Evolutionary conservation across 805 yeast species (phyloP), one percentile per base, ranked within the genome.

Genomic region (Phaffomyces antillensis): DNA sequence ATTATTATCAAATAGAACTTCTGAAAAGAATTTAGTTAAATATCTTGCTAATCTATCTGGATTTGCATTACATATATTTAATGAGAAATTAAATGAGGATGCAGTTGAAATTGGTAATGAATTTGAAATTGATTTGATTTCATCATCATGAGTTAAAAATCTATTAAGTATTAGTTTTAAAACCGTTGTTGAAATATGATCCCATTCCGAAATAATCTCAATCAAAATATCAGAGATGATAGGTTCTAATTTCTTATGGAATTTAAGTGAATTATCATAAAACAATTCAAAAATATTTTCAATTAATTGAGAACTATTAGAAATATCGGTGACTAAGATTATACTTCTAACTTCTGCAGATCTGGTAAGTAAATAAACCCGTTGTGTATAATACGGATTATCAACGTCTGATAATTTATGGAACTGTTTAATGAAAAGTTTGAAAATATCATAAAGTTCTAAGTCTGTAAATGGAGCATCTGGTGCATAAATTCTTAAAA

Each of bases 381-480:
- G 81, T 53, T 84, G 86, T 5, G 72, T 64, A 50, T 75, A 81
- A 56, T 77, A 80, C 0, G 86, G 77, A 49, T 77, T 76, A 17
- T 78, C 80, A 9, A 66, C 67, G 45, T 80, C 80, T 5, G 70
- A 59, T 36, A 87, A 62, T 39, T 70, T 72, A 44, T 70, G 70
- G 51, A 90, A 76, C 58, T 85, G 89, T 25, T 65, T 60, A 48
- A 83, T 72, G 55, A 88, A 77, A 8, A 86, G 68, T 51, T 72
- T 76, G 66, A 89, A 87, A 17, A 87, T 74, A 5, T 70, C 80
- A 1, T 79, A 67, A 34, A 89, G 67, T 52, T 83, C 81, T 2
- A 66, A 50, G 23, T 80, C 79, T 2, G 84, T 77, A 62, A 75
- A 89, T 5, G 97, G 96, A 7, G 96, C 95, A 59, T 89, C 86